Evolutionary conservation across 345 rosid genomes (phyloP).

Genomic region (Chamaenerion angustifolium): DNA sequence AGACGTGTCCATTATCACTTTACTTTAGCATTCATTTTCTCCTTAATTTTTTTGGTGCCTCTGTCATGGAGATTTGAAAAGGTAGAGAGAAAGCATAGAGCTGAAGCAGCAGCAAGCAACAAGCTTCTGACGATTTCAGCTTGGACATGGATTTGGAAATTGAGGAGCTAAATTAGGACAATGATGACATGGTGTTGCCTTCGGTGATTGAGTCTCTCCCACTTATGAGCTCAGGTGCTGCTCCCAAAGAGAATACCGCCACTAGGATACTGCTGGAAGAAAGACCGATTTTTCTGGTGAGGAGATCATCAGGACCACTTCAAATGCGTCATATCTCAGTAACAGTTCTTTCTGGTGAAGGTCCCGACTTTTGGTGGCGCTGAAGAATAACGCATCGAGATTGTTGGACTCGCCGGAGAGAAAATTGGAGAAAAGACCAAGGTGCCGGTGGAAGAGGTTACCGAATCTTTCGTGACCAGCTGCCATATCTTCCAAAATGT

Average conservation of each 20-base stretch:
- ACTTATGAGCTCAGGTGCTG: not conserved
- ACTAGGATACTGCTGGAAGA: slow-evolving; percentile 1
- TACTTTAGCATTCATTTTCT: slow-evolving; percentile 1
- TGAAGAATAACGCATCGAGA: slow-evolving; percentile 15
- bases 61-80: slow-evolving; percentile 1
- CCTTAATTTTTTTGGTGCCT: too few relatives aligned
- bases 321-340: slow-evolving; percentile 17
- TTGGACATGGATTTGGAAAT: slow-evolving; percentile 34
- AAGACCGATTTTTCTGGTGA: slow-evolving; percentile 5
- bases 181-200: slow-evolving; percentile 13
- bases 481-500: too few relatives aligned
- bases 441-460: too few relatives aligned
- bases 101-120: too few relatives aligned
- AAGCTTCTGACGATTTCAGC: slow-evolving; percentile 37
- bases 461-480: too few relatives aligned
- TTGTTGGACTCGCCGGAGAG: slow-evolving; percentile 27
- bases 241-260: not conserved
- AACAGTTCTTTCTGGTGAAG: slow-evolving; percentile 10
- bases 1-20: slow-evolving; percentile 49
- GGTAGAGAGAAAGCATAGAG: slow-evolving; percentile 1
- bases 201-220: slow-evolving; percentile 1
- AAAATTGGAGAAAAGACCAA: slow-evolving; percentile 6
- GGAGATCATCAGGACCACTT: slow-evolving; percentile 30
- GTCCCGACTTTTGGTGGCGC: slow-evolving; percentile 14
- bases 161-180: slow-evolving; percentile 24